Evolutionary conservation across 805 yeast species (phyloP).

Genomic region (Candida jianshihensis): DNA sequence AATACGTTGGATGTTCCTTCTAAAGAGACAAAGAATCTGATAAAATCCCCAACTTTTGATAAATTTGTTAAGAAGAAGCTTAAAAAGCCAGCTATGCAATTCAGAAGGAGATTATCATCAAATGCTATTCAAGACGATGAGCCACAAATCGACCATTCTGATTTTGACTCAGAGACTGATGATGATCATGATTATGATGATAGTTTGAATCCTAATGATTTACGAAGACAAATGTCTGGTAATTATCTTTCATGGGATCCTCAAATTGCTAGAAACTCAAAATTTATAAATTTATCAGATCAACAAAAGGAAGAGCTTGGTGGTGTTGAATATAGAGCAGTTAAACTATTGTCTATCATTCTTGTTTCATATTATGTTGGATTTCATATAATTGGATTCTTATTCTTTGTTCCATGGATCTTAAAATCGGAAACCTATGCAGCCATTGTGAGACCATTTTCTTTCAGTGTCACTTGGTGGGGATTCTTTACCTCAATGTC

Average conservation of each 20-base stretch:
- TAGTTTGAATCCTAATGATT: constrained; percentile 24
- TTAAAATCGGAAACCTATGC: constrained; percentile 34
- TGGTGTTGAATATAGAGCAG: constrained; percentile 93
- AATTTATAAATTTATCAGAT: constrained; percentile 74
- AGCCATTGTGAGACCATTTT: constrained; percentile 40
- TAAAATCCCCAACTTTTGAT: constrained; percentile 44
- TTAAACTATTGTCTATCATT: constrained; percentile 65
- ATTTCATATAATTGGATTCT: constrained; percentile 51
- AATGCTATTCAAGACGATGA: constrained; percentile 17
- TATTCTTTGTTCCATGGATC: constrained; percentile 60
- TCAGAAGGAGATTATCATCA: constrained; percentile 22
- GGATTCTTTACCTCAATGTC: constrained; percentile 78
- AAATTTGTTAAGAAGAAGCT: constrained; percentile 29
- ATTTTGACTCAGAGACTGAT: constrained; percentile 22
- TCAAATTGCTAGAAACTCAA: constrained; percentile 87
- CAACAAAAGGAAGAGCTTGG: constrained; percentile 91
- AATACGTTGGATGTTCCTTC: constrained; percentile 38
- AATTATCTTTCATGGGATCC: constrained; percentile 86
- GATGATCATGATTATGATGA: background rate
- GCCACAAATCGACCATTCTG: constrained; percentile 11
- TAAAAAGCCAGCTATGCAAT: constrained; percentile 21
- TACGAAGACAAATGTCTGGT: constrained; percentile 38
- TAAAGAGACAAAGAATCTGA: constrained; percentile 16
- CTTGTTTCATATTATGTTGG: constrained; percentile 68
- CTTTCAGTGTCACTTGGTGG: constrained; percentile 86